Base-by-base conservation (phyloP, 2,329 filamentous ascomycete species). In the Exophiala sideris region DNA sequence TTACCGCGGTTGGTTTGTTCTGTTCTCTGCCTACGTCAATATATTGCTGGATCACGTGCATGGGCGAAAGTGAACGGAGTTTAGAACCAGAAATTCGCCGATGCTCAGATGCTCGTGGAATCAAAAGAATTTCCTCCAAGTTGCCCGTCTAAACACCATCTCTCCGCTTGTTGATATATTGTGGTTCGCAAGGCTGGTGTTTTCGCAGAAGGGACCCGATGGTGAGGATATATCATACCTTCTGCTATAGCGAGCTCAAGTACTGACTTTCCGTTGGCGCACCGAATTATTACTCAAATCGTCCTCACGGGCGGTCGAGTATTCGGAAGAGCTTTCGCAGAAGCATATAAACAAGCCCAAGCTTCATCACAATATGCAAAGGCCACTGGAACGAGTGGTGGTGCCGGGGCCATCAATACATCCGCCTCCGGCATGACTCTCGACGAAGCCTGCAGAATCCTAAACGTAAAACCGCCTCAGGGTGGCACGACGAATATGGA, bases 391-490 rank as follows among this genome's bases (percentile, higher is more conserved):
- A 87, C 87, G 66, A 70, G 74, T 50, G 74, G 74, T 50, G 74
- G 53, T 73, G 71, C 63, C 68, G 63, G 38, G 34, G 70, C 70
- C 8, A 66, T 75, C 48, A 81, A 81, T 62, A 79, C 81, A 58
- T 79, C 82, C 57, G 71, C 80, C 58, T 82, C 83, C 4, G 89
- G 91, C 68, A 87, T 97, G 73, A 94, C 91, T 7, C 85, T 99
- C 66, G 90, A 96, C 64, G 94, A 99, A 79, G 94, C 94, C 50
- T 97, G 91, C 82, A 89, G 91, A 74, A 96, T 99, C 68, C 82
- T 99, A 60, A 95, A 99, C 71, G 91, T 99, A 64, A 89, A 92
- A 71, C 89, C 91, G 35, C 91, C 92, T 1, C 82, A 87, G 70
- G 82, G 80, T 57, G 90, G 89, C 42, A 80, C 90, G 69, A 80